phyloP scores from a whole-genome alignment of 2,329 filamentous ascomycete genomes.

The Alternaria sp. region DNA sequence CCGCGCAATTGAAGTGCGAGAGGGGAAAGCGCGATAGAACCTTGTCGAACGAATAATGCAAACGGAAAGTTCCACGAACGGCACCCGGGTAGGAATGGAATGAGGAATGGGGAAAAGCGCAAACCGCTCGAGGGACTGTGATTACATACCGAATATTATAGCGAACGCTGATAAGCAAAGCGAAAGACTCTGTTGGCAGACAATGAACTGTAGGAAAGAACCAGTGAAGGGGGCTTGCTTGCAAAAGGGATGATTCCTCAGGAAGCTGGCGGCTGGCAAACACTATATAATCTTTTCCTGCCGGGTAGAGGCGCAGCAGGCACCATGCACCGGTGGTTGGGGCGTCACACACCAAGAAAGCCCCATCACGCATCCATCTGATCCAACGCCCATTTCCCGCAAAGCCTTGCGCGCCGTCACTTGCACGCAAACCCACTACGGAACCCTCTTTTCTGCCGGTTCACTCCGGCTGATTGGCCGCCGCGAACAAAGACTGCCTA shows the following conservation, averaged over 20 bases:
- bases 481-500: neutral
- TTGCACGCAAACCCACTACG: neutral
- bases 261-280: conserved; percentile 10
- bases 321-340: conserved; percentile 16
- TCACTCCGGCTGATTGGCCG: conserved; percentile 7
- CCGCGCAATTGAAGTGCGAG: neutral
- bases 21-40: conserved; percentile 4
- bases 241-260: neutral
- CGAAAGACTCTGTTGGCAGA: neutral
- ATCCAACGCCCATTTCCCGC: neutral
- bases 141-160: conserved; percentile 10
- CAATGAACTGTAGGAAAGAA: neutral
- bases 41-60: conserved; percentile 1
- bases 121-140: neutral
- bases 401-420: conserved; percentile 2
- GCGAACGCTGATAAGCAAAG: neutral
- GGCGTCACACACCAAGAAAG: conserved; percentile 9
- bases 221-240: conserved; percentile 1
- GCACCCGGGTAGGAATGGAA: neutral
- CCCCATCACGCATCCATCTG: conserved; percentile 2
- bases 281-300: conserved; percentile 18
- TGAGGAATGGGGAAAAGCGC: neutral
- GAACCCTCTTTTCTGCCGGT: neutral
- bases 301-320: conserved; percentile 19
- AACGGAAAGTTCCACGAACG: conserved; percentile 3